Base-by-base conservation (phyloP, 2,329 filamentous ascomycete genomes). In the Botrytis squamosa region DNA sequence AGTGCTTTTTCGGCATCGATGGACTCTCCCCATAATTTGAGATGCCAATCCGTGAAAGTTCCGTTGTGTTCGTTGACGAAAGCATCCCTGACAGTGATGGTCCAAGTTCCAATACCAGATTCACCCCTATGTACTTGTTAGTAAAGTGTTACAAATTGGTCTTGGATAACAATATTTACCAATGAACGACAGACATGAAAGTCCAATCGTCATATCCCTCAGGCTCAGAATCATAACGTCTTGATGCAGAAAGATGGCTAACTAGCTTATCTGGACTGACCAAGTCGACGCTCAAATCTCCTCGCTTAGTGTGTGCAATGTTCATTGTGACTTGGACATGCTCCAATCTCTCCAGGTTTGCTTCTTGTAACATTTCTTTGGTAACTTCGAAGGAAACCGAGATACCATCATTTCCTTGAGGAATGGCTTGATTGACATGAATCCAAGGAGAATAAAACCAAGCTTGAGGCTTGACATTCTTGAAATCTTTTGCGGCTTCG, bases 291-390 rank as follows among this genome's bases (percentile, higher is more conserved):
- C 93, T 97, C 40, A 99, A 83, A 81, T 99, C 96, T 73, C 96
- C 96, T 77, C 96, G 92, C 74, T 92, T 91, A 3, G 88, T 90
- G 81, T 99, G 96, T 72, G 93, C 89, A 38, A 98, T 88, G 80
- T 99, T 99, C 95, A 99, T 99, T 4, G 95, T 98, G 52, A 99
- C 89, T 0, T 95, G 98, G 52, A 99, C 93, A 83, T 99, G 96
- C 84, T 99, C 96, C 40, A 99, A 81, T 25, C 93, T 90, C 79
- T 91, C 93, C 22, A 99, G 82, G 81, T 99, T 99, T 77, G 93
- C 93, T 36, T 90, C 83, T 80, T 91, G 89, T 73, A 98, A 85
- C 89, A 95, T 94, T 33, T 94, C 90, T 71, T 89, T 83, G 0
- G 93, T 98, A 57, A 99, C 90, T 67, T 94, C 90, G 78, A 97